Evolutionary conservation across 2,329 filamentous ascomycete genomes (phyloP).

Genomic region (Cryphonectria japonica): DNA sequence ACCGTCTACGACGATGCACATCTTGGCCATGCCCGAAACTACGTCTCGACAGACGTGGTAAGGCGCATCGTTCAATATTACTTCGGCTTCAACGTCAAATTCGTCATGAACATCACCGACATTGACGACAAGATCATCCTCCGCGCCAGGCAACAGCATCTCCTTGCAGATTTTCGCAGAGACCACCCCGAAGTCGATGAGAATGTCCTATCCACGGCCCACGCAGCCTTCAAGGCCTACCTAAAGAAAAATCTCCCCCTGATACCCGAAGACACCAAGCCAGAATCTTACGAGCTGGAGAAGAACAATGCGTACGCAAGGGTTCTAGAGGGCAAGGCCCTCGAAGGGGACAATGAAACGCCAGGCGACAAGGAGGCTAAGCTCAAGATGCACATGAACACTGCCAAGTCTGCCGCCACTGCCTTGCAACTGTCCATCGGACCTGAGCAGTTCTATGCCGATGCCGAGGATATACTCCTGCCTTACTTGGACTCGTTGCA

Average conservation of each 20-base stretch:
- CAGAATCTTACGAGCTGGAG: constrained; percentile 52
- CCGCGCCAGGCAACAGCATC: constrained; percentile 60
- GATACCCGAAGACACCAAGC: constrained; percentile 43
- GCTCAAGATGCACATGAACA: constrained; percentile 84
- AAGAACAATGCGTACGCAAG: constrained; percentile 55
- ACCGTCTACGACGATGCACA: constrained; percentile 85
- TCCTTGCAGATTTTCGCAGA: constrained; percentile 59
- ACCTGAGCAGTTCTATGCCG: constrained; percentile 50
- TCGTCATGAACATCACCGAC: constrained; percentile 94
- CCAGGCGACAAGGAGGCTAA: constrained; percentile 82
- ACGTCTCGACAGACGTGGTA: constrained; percentile 88
- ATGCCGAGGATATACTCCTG: constrained; percentile 69
- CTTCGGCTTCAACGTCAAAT: constrained; percentile 80
- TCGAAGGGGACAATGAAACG: constrained; percentile 57
- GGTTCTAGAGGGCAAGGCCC: constrained; percentile 58
- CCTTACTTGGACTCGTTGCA: constrained; percentile 79
- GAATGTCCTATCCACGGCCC: constrained; percentile 32
- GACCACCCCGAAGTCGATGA: constrained; percentile 52
- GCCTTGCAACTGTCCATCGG: constrained; percentile 47
- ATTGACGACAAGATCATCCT: constrained; percentile 73
- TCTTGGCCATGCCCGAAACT: constrained; percentile 81
- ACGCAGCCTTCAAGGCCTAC: constrained; percentile 59
- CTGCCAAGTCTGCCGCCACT: constrained; percentile 55
- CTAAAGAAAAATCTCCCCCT: constrained; percentile 60
- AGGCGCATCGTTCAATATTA: constrained; percentile 81